Evolutionary conservation across 192 early-diverging fungal genomes (phyloP), one percentile per base, ranked within the genome.

Genomic region (Piromyces sp.): DNA sequence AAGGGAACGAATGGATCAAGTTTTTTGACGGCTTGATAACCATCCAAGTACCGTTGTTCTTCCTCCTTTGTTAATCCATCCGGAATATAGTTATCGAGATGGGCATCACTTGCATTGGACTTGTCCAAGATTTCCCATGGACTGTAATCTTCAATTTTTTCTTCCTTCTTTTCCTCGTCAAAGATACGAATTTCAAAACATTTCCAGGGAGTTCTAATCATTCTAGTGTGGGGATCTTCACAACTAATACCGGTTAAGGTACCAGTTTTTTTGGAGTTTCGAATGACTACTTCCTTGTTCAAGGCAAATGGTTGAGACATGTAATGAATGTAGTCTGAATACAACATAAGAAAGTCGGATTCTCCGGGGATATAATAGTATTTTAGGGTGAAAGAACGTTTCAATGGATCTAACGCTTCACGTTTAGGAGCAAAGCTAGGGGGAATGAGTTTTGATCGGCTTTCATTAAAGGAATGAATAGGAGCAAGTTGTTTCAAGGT

Each of bases 1-100:
- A 93, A 94, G 81, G 91, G 87, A 30, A 81, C 86, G 79, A 89
- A 90, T 13, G 88, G 88, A 0, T 85, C 82, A 12, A 83, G 80
- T 11, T 82, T 80, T 6, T 85, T 81, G 22, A 94, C 81, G 33
- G 84, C 85, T 11, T 84, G 80, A 1, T 92, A 80, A 28, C 91
- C 83, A 31, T 86, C 84, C 22, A 88, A 81, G 19, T 90, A 86
- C 17, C 87, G 82, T 3, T 85, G 58, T 12, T 84, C 82, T 82
- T 83, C 84, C 13, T 42, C 81, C 6, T n/a, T 22, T 15, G 83
- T 82, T 28, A 89, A 83, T 80, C 81, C 81, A 13, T 81, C 83
- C 4, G 79, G 80, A 31, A 68, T 79, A 42, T 30, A 0, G 80
- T 26, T 15, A 17, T 30, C 28, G 1, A 3, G 80, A 81, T 22